Evolutionary conservation across 2,329 filamentous ascomycete species (phyloP), one percentile per base, ranked within the genome.

Genomic region (Epichloe scottii): DNA sequence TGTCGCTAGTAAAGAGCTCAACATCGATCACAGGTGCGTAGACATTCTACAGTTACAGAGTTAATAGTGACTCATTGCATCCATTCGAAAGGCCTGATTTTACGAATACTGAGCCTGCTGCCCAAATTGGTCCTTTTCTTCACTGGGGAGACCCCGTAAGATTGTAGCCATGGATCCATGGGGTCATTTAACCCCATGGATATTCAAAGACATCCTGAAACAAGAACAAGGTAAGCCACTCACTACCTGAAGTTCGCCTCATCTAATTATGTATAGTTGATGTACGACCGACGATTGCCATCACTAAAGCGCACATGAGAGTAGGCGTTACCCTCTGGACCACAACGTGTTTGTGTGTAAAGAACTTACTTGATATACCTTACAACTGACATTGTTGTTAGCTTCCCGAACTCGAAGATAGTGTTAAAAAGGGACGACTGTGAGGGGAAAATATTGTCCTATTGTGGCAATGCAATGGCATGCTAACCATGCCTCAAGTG

Each of bases 131-230:
- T 0, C 89, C 88, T 7, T 95, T 95, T 60, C 83, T 87, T 7
- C 82, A 93, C 69, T 98, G 91, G 91, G 79, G 78, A 26, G 87
- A 95, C 63, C 80, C 61, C 89, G 88, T 68, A 97, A 96, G 74
- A 97, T 98, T 56, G 91, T 97, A 14, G 88, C 91, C 17, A 95
- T 98, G 89, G 93, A 97, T 64, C 91, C 91, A 0, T 87, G 85
- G 66, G 91, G 93, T 6, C 93, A 97, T 70, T 72, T 95, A 54
- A 79, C 85, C 8, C 87, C 88, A 8, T 90, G 85, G 84, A 70
- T 94, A 2, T 95, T 85, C 71, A 86, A 85, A 56, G 82, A 91
- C 55, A 76, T 80, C 44, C 89, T 93, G 60, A 76, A 86, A 46
- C 81, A 84, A 48, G 82, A 96, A 43, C 81, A 88, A 59, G 71